phyloP scores from a whole-genome alignment of 177 flowering plant genomes.

The Vitis hybrid region DNA sequence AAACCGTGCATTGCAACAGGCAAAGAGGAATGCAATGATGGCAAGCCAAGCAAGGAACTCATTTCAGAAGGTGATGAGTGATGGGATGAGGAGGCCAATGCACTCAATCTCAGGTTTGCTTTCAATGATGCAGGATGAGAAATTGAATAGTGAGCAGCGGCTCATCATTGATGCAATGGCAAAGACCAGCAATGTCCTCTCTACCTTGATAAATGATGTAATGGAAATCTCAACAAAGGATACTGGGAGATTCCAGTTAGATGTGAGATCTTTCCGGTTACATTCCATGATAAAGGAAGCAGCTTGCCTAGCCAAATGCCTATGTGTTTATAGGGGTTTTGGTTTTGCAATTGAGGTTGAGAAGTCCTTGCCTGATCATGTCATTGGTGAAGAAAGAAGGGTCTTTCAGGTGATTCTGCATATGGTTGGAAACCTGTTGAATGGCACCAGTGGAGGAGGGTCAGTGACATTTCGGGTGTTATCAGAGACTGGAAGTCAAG shows the following conservation, averaged over 20 bases:
- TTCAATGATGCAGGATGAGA: conserved; percentile 67
- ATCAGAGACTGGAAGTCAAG: conserved; percentile 43
- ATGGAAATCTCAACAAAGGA: conserved; percentile 72
- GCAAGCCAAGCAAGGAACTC: conserved; percentile 85
- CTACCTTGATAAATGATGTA: conserved; percentile 74
- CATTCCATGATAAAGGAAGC: conserved; percentile 78
- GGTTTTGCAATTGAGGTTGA: conserved; percentile 58
- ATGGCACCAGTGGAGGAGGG: conserved; percentile 38
- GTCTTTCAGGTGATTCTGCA: conserved; percentile 91
- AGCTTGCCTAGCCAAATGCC: conserved; percentile 76
- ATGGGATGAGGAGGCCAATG: conserved; percentile 91
- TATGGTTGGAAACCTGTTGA: conserved; percentile 81
- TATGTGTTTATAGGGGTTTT: conserved; percentile 57
- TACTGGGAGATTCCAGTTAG: conserved; percentile 56
- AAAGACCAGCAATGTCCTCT: conserved; percentile 70
- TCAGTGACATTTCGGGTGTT: conserved; percentile 38
- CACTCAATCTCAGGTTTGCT: conserved; percentile 82
- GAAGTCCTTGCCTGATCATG: conserved; percentile 57
- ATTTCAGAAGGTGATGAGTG: conserved; percentile 88
- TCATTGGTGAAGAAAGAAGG: conserved; percentile 84
- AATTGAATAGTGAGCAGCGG: conserved; percentile 50
- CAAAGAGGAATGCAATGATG: conserved; percentile 75
- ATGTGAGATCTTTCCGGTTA: conserved; percentile 55
- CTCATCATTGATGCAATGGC: conserved; percentile 67
- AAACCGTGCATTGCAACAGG: conserved; percentile 80